Evolutionary conservation across 2,329 filamentous ascomycete genomes (phyloP), one percentile per base, ranked within the genome.

Genomic region (Aureobasidium zeae): DNA sequence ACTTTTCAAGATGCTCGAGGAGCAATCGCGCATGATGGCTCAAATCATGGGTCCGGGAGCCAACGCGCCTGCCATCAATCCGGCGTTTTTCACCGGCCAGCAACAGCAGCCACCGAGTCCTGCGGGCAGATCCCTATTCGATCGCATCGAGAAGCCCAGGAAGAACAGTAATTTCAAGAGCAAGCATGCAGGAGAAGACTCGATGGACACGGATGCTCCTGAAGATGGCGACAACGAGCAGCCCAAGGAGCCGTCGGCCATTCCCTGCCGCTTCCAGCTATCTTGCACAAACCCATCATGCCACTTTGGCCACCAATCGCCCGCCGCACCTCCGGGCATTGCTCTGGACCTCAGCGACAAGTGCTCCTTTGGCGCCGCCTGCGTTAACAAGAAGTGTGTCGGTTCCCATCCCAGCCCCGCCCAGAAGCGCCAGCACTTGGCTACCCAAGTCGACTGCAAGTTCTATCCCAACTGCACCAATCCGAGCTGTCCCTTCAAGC

Each of bases 341-440:
- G 73, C 79, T 0, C 72, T 96, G 46, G 91, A 96, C 61, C 73
- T 88, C 52, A 76, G 72, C 47, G 86, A 94, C 56, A 71, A 74
- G 13, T 98, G 91, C 68, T 75, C 75, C 13, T 96, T 84, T 55
- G 89, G 87, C 15, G 86, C 79, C 2, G 87, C 87, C 7, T 98
- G 91, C 77, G 94, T 91, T 67, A 98, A 96, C 71, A 75, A 78
- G 56, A 96, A 96, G 67, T 98, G 91, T 59, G 84, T 83, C 7
- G 88, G 76, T 21, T 84, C 86, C 47, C 91, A 98, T 63, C 91
- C 91, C 2, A 95, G 88, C 5, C 91, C 91, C 1, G 87, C 89
- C 5, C 70, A 79, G 50, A 82, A 76, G 61, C 42, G 66, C 73
- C 42, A 77, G 77, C 39, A 51, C 7, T 82, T 86, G 58, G 84